These are phyloP conservation scores for Trichoderma guizhouense DNA, from an alignment of 2,329 filamentous ascomycete genomes.

Conservation along the genomic window DNA sequence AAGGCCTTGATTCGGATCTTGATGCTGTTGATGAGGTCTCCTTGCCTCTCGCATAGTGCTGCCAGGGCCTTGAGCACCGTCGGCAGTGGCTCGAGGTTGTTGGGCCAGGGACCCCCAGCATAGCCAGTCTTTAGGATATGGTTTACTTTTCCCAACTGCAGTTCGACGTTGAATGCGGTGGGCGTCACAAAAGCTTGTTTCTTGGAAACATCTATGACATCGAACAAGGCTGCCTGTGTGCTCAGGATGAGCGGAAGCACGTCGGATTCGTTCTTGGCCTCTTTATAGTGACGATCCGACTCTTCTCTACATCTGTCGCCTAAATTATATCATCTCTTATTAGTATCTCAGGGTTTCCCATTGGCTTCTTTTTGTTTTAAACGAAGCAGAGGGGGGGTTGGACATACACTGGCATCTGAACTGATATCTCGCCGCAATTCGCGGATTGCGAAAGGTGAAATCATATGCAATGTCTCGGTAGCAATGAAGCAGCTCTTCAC, in stretches of 20 bases:
- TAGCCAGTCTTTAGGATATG: not conserved
- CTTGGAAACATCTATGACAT: not conserved
- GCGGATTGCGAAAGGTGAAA: not conserved
- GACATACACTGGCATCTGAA: conserved; percentile 14
- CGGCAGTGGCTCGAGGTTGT: conserved; percentile 9
- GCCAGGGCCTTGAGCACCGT: conserved; percentile 1
- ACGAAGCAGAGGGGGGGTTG: too few species aligned
- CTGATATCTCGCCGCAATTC: not conserved
- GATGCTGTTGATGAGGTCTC: not conserved
- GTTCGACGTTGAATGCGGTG: not conserved
- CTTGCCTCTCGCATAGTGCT: not conserved
- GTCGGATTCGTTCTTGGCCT: not conserved
- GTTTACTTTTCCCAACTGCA: not conserved
- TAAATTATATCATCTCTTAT: not conserved
- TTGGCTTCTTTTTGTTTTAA: not conserved
- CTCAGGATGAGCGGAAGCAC: not conserved
- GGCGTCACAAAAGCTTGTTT: not conserved
- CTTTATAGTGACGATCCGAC: not conserved
- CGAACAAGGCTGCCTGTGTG: not conserved
- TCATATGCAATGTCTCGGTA: conserved; percentile 9
- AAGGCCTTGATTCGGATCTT: not conserved
- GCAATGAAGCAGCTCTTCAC: conserved; percentile 11
- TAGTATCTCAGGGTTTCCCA: fast-evolving
- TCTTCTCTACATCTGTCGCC: not conserved
- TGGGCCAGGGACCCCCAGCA: not conserved